Evolutionary conservation across 2,329 filamentous ascomycete species (phyloP).

Genomic region (Aspergillus pseudoglaucus): DNA sequence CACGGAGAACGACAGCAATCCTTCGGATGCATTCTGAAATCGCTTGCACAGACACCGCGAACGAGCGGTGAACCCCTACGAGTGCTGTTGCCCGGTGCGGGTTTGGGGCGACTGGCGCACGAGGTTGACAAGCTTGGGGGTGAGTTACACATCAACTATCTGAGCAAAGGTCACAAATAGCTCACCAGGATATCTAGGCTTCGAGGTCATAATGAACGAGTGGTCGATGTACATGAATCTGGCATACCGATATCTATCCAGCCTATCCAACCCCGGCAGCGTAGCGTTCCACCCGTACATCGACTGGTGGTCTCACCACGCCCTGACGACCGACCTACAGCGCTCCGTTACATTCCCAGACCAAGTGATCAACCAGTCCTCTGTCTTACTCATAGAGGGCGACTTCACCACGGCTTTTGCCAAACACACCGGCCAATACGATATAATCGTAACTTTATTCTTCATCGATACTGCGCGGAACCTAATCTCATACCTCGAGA

Average conservation of each 20-base stretch:
- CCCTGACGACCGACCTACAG: conserved; percentile 42
- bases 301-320: conserved; percentile 53
- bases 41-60: conserved; percentile 8
- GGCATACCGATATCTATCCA: conserved; percentile 46
- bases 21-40: conserved; percentile 28
- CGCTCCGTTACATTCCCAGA: conserved; percentile 45
- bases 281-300: conserved; percentile 46
- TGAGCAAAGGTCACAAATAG: neutral
- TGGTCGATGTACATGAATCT: conserved; percentile 55
- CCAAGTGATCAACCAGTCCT: conserved; percentile 21
- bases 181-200: conserved; percentile 24
- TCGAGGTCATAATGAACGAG: conserved; percentile 52
- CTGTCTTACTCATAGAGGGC: conserved; percentile 44
- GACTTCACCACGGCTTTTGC: conserved; percentile 47
- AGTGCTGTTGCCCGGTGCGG: conserved; percentile 49
- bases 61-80: conserved; percentile 19
- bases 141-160: conserved; percentile 9
- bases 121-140: conserved; percentile 43
- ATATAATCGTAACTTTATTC: conserved; percentile 51
- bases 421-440: conserved; percentile 28
- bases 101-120: conserved; percentile 48
- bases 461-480: conserved; percentile 58
- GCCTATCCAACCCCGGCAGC: conserved; percentile 12
- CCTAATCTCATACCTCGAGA: conserved; percentile 50
- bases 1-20: conserved; percentile 39